Conservation (phyloP, 306 rosid species). For the Prunus davidiana region DNA sequence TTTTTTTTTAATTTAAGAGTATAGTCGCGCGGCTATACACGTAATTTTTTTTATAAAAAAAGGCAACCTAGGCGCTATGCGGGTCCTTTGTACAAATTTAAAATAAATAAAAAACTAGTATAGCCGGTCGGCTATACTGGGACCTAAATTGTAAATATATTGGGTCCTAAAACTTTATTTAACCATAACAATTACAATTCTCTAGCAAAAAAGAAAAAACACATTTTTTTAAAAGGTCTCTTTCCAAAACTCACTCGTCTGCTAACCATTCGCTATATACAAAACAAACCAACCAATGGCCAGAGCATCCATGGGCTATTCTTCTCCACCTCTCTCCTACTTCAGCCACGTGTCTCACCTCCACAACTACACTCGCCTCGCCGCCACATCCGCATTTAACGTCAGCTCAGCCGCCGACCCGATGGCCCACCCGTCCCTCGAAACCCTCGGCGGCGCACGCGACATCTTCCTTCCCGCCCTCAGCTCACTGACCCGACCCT, state of each 20-base stretch:
- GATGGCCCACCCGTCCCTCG: conserved; percentile 48
- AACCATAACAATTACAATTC: background rate
- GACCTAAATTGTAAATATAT: too few species aligned
- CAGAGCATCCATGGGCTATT: conserved; percentile 26
- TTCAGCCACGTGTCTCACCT: background rate
- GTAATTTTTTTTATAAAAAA: too few species aligned
- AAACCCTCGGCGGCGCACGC: conserved; percentile 57
- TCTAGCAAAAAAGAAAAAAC: background rate
- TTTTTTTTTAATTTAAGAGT: too few species aligned
- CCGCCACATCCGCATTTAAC: conserved; percentile 17
- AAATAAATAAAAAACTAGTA: too few species aligned
- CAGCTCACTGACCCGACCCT: conserved; percentile 39
- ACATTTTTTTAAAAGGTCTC: background rate
- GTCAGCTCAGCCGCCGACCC: conserved; percentile 20
- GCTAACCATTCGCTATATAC: background rate
- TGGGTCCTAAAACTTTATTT: background rate
- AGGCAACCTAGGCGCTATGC: too few species aligned
- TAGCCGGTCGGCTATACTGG: too few species aligned
- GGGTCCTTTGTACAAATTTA: too few species aligned
- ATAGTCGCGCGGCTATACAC: too few species aligned
- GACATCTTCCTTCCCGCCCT: conserved; percentile 53
- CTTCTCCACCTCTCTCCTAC: conserved; percentile 2
- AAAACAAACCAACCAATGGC: conserved; percentile 26
- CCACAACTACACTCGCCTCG: background rate
- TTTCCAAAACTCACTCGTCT: background rate